Conservation (phyloP, 2,329 filamentous ascomycete genomes). For the Fusarium mangiferae region DNA sequence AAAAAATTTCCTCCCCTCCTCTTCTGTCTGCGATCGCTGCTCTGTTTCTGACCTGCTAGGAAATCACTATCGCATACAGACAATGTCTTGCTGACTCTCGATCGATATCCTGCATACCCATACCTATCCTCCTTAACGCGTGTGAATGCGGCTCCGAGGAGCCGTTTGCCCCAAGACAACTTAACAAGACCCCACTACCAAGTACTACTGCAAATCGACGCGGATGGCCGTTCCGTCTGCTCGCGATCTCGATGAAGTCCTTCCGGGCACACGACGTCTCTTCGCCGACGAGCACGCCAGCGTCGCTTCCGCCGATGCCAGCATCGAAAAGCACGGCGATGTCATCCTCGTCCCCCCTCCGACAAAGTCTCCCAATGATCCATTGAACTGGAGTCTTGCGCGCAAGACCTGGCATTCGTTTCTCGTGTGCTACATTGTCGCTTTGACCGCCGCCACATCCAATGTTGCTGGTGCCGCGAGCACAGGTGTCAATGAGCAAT, state of each 20-base stretch:
- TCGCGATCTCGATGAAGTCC: constrained; percentile 39
- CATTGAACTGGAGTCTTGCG: constrained; percentile 60
- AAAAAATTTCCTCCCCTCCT: constrained; percentile 12
- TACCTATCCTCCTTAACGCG: constrained; percentile 35
- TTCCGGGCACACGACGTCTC: constrained; percentile 46
- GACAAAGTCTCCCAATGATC: constrained; percentile 62
- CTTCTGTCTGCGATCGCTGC: neutral
- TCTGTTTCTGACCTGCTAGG: neutral
- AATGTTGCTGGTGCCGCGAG: constrained; percentile 65
- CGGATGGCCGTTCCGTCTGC: constrained; percentile 37
- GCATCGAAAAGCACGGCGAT: constrained; percentile 50
- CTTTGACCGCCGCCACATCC: constrained; percentile 64
- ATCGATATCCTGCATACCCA: constrained; percentile 24
- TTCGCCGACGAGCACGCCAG: constrained; percentile 44
- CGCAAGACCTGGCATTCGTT: constrained; percentile 62
- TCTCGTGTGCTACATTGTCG: constrained; percentile 64
- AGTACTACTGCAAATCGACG: neutral
- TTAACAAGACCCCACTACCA: constrained; percentile 2
- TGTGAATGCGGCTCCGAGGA: constrained; percentile 37
- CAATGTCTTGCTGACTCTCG: constrained; percentile 37
- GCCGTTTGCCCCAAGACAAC: constrained; percentile 28
- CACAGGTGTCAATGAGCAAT: constrained; percentile 59
- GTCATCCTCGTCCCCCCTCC: constrained; percentile 64
- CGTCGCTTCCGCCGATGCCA: constrained; percentile 34
- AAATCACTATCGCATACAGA: constrained; percentile 1